Conservation (phyloP, 306 rosid genomes). For the Alnus rubra region DNA sequence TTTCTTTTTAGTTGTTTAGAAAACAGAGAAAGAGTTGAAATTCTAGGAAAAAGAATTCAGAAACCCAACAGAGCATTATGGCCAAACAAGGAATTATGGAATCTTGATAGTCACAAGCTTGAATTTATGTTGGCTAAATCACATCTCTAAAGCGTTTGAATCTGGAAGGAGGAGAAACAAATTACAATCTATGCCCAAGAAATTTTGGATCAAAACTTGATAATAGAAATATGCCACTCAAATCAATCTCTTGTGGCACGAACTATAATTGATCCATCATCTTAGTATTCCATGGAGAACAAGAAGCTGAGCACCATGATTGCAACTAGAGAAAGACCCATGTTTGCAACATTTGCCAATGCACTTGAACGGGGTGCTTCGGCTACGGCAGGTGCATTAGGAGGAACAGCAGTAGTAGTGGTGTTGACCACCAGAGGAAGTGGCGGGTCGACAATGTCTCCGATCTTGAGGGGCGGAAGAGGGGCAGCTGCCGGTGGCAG, state of each 20-base stretch:
- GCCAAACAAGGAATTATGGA: neutral
- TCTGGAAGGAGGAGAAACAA: too few species aligned
- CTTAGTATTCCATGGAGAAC: constrained; percentile 27
- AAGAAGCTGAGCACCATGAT: constrained; percentile 32
- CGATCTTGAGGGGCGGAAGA: constrained; percentile 42
- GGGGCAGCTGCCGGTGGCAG: constrained; percentile 53
- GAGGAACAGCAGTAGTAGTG: neutral
- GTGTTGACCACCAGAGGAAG: constrained; percentile 57
- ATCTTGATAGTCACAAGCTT: too few species aligned
- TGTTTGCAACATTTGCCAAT: constrained; percentile 29
- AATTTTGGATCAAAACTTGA: neutral
- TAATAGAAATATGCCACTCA: neutral
- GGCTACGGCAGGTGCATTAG: neutral
- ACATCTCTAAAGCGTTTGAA: too few species aligned
- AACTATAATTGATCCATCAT: neutral
- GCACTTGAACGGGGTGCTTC: constrained; percentile 25
- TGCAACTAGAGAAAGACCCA: constrained; percentile 32
- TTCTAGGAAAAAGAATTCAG: neutral
- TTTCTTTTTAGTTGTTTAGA: neutral
- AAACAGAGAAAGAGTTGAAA: neutral
- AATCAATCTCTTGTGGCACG: neutral
- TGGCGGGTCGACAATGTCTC: constrained; percentile 66
- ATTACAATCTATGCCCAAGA: too few species aligned
- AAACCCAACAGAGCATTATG: too few species aligned
- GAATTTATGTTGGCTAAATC: too few species aligned